Base-by-base conservation (phyloP, 2,329 filamentous ascomycete species). In the Fusarium solani-melongenae region DNA sequence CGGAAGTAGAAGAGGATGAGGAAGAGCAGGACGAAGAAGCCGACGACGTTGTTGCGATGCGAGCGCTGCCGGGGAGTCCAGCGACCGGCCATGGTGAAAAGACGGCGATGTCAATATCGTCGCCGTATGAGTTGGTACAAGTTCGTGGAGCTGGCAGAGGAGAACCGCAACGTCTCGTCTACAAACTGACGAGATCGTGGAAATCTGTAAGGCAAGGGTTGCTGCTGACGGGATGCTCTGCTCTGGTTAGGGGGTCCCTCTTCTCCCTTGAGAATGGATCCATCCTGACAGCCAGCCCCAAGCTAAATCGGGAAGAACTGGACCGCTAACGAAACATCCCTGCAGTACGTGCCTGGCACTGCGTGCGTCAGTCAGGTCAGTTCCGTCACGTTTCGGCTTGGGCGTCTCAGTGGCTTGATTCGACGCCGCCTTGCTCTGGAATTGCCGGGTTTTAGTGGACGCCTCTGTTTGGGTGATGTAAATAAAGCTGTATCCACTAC, bases 1-100 rank as follows among this genome's bases (percentile, higher is more conserved):
- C 70, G 76, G 74, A 77, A 80, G 63, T 78, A 70, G 62, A 77
- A 64, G 64, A 80, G 20, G 56, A 78, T 27, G 41, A 79, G 39
- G 69, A 80, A 57, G 66, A 76, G 62, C 60, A 69, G 65, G 67
- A 77, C 64, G 61, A 77, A 72, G 62, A 70, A 64, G 62, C 72
- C 72, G 69, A 80, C 67, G 58, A 77, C 63, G 62, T 78, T 77
- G 57, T 73, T 67, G 62, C 79, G 78, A 70, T 67, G 78, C 64
- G 76, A 69, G 60, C 76, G 73, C 64, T 78, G 76, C 53, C 75
- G 76, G 61, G 76, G 76, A 61, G 71, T 77, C 76, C 76, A 78
- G 61, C 67, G 76, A 65, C 68, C 63, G 60, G 74, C 71, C 76
- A 78, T 78, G 59, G 34, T 61, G 67, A 34, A 59, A 56, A 36